These are phyloP conservation scores for Pleodorina starrii DNA, from an alignment of 139 green algal species.

Conservation along the genomic window DNA sequence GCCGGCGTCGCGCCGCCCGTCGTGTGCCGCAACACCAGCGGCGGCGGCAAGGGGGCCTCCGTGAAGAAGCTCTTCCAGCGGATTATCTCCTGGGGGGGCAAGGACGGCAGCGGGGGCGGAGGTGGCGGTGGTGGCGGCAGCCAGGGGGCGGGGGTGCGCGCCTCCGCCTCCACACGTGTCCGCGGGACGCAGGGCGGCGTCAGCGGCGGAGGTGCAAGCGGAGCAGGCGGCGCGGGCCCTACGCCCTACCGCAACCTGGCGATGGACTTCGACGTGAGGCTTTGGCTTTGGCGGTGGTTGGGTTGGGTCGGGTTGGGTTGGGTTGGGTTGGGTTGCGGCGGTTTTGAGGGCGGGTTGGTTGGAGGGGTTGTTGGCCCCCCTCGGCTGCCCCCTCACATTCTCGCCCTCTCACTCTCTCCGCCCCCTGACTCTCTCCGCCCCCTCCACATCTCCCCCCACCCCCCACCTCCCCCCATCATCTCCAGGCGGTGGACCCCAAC, in stretches of 20 bases:
- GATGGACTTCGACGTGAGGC: background rate
- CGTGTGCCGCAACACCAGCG: background rate
- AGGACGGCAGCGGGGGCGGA: background rate
- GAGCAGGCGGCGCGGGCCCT: background rate
- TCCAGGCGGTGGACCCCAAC: background rate
- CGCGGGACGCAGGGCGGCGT: background rate
- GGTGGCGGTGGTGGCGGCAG: background rate
- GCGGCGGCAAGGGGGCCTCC: background rate
- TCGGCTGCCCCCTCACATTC: no score
- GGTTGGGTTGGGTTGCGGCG: no score
- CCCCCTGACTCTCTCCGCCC: background rate
- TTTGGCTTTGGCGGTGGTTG: no score
- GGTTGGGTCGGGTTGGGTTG: no score
- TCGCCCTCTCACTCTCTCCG: no score
- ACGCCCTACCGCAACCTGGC: background rate
- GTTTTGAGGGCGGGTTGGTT: no score
- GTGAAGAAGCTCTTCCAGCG: background rate
- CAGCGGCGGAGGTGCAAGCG: background rate
- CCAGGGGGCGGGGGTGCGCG: background rate
- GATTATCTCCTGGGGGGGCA: conserved; percentile 21
- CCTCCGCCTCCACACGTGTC: conserved; percentile 8
- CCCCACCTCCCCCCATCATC: no score
- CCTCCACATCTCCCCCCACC: background rate
- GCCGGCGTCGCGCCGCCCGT: background rate
- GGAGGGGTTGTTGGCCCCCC: no score